Evolutionary conservation across 768 basidiomycete species (phyloP), one percentile per base, ranked within the genome.

Genomic region (Psilocybe cyanescens): DNA sequence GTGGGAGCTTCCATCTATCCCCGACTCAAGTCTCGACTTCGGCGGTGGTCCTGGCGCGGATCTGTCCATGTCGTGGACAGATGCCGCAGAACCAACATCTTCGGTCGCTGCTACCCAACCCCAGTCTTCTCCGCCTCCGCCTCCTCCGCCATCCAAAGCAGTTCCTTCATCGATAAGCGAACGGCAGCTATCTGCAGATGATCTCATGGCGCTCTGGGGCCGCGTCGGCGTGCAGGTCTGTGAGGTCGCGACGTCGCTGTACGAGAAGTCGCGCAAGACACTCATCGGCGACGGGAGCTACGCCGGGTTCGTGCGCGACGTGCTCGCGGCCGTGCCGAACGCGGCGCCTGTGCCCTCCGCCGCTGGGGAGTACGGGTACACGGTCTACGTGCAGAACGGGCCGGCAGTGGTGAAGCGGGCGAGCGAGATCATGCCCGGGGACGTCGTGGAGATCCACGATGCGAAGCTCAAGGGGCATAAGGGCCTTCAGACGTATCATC

Each of bases 221-320:
- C 85, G 86, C 30, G 86, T 92, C 1, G 95, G 95, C 9, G 84
- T 87, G 3, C 86, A 86, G 59, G 81, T 97, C 3, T 84, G 86
- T 68, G 86, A 92, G 65, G 80, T 84, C 0, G 94, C 95, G 1
- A 82, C 83, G 14, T 75, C 78, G 44, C 71, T 95, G 55, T 84
- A 81, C 63, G 90, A 91, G 37, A 88, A 89, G 65, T 93, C 92
- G 41, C 94, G 90, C 76, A 89, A 85, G 73, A 71, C 81, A 7
- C 79, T 94, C 44, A 82, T 95, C 30, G 95, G 93, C 4, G 94
- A 97, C 68, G 95, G 95, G 9, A 88, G 91, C 47, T 89, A 91
- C 59, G 77, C 81, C 3, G 94, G 94, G 3, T 95, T 95, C 71
- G 83, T 97, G 28, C 71, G 78, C 14, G 82, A 87, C 4, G 90